Base-by-base conservation (phyloP, 108 stramenopile genomes). In the Cyclotella choctawhatcheeana region DNA sequence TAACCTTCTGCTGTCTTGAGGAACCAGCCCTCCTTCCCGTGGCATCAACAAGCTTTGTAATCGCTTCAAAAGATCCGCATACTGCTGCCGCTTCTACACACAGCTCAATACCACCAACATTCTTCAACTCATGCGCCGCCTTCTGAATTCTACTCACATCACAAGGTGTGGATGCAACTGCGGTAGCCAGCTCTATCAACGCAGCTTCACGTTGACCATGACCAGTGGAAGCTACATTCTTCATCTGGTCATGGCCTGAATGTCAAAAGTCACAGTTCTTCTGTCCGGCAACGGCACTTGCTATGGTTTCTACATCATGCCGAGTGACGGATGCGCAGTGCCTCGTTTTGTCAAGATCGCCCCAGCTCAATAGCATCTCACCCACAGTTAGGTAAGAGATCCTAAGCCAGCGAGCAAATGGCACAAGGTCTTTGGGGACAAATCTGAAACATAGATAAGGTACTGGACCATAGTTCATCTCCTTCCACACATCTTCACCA, bases 21-120 rank as follows among this genome's bases (percentile, higher is more conserved):
- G 58, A 59, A 20, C 14, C 16, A 2, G 31, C 33, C 22, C 47
- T 45, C 18, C 40, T 29, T 16, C 67, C 54, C 12, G 67, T 56
- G 5, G 67, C 51, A 58, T 69, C 67, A 4, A 55, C 55, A 58
- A 69, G 5, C 31, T 69, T 69, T 47, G 67, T 69, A 8, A 56
- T 69, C 5, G 54, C 22, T 47, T 69, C 67, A 35, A 69, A 69
- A 17, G 56, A 27, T 20, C 67, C 67, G 27, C n/a, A n/a, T 7
- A 58, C 27, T 2, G 25, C 53, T 8, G 35, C 54, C 8, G 53
- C 53, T 25, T 69, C 67, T 14, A 69, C 21, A 2, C 44, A 24
- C 34, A 69, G 30, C 37, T 55, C 67, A 5, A 58, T 10, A 5
- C 67, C 67, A 21, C 67, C 67, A 6, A 43, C 54, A 3, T 16